Evolutionary conservation across 805 yeast genomes (phyloP), one percentile per base, ranked within the genome.

Genomic region (Ascoidea rubescens): DNA sequence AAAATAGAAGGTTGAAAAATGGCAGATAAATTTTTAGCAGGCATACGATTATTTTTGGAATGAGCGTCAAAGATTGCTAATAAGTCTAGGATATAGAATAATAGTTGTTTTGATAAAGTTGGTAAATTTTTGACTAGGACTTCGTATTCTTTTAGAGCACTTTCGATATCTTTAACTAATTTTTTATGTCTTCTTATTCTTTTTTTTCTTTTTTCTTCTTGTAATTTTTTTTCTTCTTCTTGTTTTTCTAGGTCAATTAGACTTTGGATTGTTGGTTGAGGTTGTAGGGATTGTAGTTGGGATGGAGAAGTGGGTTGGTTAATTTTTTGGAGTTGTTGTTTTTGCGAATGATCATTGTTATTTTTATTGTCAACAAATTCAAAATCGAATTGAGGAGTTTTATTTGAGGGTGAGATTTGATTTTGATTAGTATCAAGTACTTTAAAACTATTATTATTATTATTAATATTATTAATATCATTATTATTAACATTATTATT

Each of bases 1-100:
- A 93, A 71, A 16, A 93, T 80, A n/a, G 96, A 86, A 3, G 99
- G 98, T 68, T 93, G 99, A 70, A 93, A 93, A 53, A 93, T 86
- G 1, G 98, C 96, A 1, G 98, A 96, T 57, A 93, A 71, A 64
- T 93, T 93, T 59, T 88, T 78, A 1, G 96, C 87, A 1, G 96
- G 82, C 99, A 93, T 93, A 57, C 87, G 71, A 64, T 90, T 93
- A 54, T 78, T 78, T 50, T 77, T 78, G 12, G 95, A 75, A 60
- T 85, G 82, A 54, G 84, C 79, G 47, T 89, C 84, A 60, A 93
- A 95, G 69, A 89, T 78, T 12, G 95, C 84, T 54, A 93, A 71
- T 57, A 93, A 70, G 65, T 93, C 99, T 55, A 93, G 68, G 28
- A 93, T 77, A 69, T 93, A 93, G 56, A 89, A 84, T 5, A 93